A percentile compares a stretch with the other conserved stretches of the same genome.
Evolutionary conservation across 768 basidiomycete genomes (phyloP).

Genomic region (Suillus cothurnatus): DNA sequence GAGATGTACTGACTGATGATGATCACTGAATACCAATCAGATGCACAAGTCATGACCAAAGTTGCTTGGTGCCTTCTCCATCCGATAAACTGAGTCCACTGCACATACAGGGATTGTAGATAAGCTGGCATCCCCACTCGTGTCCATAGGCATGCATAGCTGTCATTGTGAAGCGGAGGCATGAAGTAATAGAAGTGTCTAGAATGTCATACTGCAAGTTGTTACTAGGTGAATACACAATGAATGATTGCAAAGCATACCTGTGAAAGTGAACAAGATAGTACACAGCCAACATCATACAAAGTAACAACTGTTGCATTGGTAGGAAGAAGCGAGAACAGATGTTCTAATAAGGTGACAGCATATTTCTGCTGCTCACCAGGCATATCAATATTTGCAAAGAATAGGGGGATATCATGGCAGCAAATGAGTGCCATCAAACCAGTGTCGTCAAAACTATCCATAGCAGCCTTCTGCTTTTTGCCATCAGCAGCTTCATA

Average conservation of each 20-base stretch:
- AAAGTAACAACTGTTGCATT: constrained; percentile 25
- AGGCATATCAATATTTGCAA: constrained; percentile 42
- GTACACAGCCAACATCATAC: constrained; percentile 41
- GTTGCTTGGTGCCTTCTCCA: constrained; percentile 17
- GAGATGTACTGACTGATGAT: constrained; percentile 34
- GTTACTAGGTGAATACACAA: too few relatives aligned
- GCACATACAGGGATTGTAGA: constrained; percentile 29
- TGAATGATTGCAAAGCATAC: constrained; percentile 20
- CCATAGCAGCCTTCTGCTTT: constrained; percentile 27
- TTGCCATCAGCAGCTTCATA: constrained; percentile 27
- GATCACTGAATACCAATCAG: constrained; percentile 37
- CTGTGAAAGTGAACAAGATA: constrained; percentile 24
- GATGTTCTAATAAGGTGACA: constrained; percentile 34
- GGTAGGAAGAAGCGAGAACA: constrained; percentile 33
- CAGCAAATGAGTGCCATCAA: constrained; percentile 42
- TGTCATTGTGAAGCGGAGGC: constrained; percentile 34
- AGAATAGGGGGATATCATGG: constrained; percentile 37
- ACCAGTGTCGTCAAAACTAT: constrained; percentile 36
- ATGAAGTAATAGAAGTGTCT: constrained; percentile 8
- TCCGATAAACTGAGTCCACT: constrained; percentile 13
- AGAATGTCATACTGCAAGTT: neutral
- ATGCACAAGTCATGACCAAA: constrained; percentile 38
- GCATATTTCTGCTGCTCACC: constrained; percentile 43
- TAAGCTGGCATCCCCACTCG: constrained; percentile 32
- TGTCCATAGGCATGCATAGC: constrained; percentile 45